Evolutionary conservation across 805 yeast species (phyloP), one percentile per base, ranked within the genome.

Genomic region (Gaillardinia entomophila): DNA sequence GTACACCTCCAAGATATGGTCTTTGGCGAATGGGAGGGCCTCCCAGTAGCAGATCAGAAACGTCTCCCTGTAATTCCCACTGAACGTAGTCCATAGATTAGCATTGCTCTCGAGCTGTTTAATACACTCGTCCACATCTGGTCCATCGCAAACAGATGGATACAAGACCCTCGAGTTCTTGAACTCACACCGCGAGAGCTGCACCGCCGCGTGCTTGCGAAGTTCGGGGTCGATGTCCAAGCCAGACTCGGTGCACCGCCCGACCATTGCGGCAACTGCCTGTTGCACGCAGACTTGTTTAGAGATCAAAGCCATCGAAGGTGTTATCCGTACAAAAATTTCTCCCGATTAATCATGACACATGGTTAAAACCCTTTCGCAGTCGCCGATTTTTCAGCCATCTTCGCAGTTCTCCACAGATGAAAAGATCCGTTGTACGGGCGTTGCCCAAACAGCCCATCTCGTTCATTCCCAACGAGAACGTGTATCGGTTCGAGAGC

Each of bases 51-150:
- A 82, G 0, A 79, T 57, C 2, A 65, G 61, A 2, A 73, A 61
- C 3, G 80, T 56, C 20, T 71, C 66, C 28, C 77, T 65, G 49
- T 73, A 79, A 45, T 79, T 73, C 0, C 86, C 86, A 40, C 78
- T 78, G 46, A 71, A 81, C 0, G 81, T 76, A 0, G 88, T 79
- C 90, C 90, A 82, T 70, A 80, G 75, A 42, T 79, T 82, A 0
- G 76, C 62, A 3, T 62, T 55, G 15, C 44, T 44, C 34, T 73
- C 73, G 25, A 75, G 39, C 2, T 58, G 53, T 3, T 41, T 31
- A 19, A 75, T 55, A 38, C 82, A 77, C 1, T 36, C 40, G 14
- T 51, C 51, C 28, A 52, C 42, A 3, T 28, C 29, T 2, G n/a
- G 17, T 6, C 18, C 41, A 2, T 28, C 29, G 41, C 69, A 64